A percentile compares a stretch with the other conserved stretches of the same genome.
Evolutionary conservation across 2,329 filamentous ascomycete species (phyloP).

Genomic region (Apiospora kogelbergensis): DNA sequence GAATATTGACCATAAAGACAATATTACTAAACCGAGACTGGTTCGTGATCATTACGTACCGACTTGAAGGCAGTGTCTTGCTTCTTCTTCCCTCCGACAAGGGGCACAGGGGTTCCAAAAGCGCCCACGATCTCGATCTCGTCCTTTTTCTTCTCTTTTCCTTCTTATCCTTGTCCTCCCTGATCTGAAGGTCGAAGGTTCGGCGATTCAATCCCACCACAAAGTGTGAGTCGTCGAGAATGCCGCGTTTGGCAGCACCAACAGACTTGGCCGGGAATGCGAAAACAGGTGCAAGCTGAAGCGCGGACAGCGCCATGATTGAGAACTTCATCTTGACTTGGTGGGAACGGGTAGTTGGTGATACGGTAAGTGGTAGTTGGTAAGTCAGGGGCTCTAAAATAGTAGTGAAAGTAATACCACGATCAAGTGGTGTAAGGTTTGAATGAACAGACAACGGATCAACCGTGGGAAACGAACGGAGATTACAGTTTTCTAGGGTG

Average conservation of each 20-base stretch:
- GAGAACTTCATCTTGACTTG: not conserved
- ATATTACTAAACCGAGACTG: no score
- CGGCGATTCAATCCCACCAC: not conserved
- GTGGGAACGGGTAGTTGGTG: not conserved
- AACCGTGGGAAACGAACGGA: not conserved
- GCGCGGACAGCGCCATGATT: not conserved
- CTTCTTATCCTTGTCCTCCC: not conserved
- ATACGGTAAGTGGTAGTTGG: not conserved
- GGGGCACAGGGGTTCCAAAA: constrained; percentile 4
- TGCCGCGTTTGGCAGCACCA: not conserved
- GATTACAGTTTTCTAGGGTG: not conserved
- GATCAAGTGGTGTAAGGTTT: not conserved
- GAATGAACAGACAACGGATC: not conserved
- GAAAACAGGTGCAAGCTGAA: not conserved
- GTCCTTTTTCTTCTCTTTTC: not conserved
- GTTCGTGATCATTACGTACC: not conserved
- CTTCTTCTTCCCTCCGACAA: not conserved
- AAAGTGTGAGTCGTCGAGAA: not conserved
- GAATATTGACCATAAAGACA: no score
- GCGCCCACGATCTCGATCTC: not conserved
- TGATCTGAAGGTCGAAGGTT: not conserved
- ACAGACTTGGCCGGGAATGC: not conserved
- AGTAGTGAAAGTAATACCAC: not conserved
- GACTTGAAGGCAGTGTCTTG: constrained; percentile 5
- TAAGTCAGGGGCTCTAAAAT: not conserved